Percentiles rank a stretch among this genome's conserved stretches.
phyloP scores from a whole-genome alignment of 345 rosid genomes.

The Syzygium oleosum region DNA sequence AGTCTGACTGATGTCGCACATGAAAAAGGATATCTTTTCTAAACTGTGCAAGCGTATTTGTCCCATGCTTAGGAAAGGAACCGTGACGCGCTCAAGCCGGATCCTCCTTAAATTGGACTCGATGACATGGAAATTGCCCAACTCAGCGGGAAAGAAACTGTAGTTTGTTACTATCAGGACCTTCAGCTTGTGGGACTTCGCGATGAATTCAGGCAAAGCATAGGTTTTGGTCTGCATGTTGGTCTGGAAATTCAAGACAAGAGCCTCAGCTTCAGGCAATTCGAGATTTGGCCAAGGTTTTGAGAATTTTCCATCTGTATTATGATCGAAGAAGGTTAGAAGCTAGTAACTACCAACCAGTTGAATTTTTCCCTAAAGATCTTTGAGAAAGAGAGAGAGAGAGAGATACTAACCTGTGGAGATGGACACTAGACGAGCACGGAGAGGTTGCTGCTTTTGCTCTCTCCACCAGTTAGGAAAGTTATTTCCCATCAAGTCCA shows the following conservation, averaged over 20 bases:
- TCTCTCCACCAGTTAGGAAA: constrained; percentile 37
- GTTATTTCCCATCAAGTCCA: constrained; percentile 21
- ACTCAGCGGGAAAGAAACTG: constrained; percentile 20
- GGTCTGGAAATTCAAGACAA: constrained; percentile 31
- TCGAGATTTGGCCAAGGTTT: constrained; percentile 28
- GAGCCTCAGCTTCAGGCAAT: constrained; percentile 30
- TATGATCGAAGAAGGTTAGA: not conserved
- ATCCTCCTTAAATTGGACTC: constrained; percentile 44
- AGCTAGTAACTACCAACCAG: not conserved
- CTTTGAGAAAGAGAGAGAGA: not conserved
- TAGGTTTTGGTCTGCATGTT: constrained; percentile 9
- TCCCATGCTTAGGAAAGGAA: constrained; percentile 7
- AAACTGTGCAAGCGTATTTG: constrained; percentile 13
- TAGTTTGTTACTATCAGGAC: constrained; percentile 30
- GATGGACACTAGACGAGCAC: constrained; percentile 35
- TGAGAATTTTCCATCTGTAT: constrained; percentile 45
- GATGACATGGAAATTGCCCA: constrained; percentile 27
- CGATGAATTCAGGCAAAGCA: constrained; percentile 41
- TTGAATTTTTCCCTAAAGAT: not conserved
- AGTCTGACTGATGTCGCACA: constrained; percentile 31
- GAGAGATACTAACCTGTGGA: constrained; percentile 28
- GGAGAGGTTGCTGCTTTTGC: constrained; percentile 1
- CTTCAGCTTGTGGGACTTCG: constrained; percentile 35
- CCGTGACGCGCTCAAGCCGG: constrained; percentile 31
- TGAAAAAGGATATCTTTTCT: constrained; percentile 32